Base-by-base conservation (phyloP, 2,329 filamentous ascomycete genomes). In the Lecanicillium sp. region DNA sequence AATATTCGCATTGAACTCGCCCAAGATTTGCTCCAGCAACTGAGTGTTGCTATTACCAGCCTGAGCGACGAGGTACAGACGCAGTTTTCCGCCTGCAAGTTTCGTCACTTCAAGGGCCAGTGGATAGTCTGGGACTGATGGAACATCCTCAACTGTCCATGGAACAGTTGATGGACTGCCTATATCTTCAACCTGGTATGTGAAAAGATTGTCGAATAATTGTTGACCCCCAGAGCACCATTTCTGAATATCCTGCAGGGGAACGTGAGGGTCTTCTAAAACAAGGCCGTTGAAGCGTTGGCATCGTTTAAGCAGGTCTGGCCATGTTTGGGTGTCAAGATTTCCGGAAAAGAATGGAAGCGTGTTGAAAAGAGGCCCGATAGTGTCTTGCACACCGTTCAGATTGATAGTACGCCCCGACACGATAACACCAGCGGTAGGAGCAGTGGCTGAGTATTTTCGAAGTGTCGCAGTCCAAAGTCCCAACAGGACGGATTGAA, bases 311-410 rank as follows among this genome's bases (percentile, higher is more conserved):
- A 87, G 65, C 1, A 87, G 57, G 0, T 74, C 68, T 1, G 61
- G 55, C 77, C 83, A 87, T 0, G 69, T 77, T 4, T 71, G 63
- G 1, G 58, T 52, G 1, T 56, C 46, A 6, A 60, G 44, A 12
- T 72, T 47, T 5, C 62, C 53, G 25, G 79, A 60, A 39, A 75
- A 70, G 54, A 84, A 87, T 0, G 89, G 87, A 2, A 96, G 65
- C 0, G 88, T 95, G 54, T 96, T 96, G 70, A 96, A 94, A 15
- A 96, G 63, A 0, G 90, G 89, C 0, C 89, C 90, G 30, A 92
- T 73, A 1, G 85, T 75, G 17, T 68, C 54, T 33, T 88, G 82
- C 2, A 80, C 72, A 2, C 68, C 68, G 7, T 81, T 71, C 11
- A 87, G 61, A 31, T 84, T 75, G 4, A 94, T 74, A 0, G 79